phyloP scores from a whole-genome alignment of 768 basidiomycete species.

The Suillus americanus region DNA sequence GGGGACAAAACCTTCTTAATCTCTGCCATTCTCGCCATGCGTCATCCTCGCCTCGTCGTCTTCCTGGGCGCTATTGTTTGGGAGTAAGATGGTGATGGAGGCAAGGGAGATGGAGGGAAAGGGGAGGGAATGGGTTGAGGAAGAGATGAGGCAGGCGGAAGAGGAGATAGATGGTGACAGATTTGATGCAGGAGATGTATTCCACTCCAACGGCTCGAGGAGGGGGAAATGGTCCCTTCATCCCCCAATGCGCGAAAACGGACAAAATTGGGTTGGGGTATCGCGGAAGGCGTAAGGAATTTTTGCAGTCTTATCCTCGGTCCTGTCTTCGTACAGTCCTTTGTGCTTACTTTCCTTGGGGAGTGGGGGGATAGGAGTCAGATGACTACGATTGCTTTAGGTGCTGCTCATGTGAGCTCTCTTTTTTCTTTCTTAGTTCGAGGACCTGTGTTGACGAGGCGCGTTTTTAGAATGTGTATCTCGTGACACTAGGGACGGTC shows the following conservation, averaged over 20 bases:
- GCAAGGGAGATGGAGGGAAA: constrained; percentile 68
- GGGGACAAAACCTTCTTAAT: constrained; percentile 94
- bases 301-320: constrained; percentile 81
- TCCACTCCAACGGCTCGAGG: constrained; percentile 77
- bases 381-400: constrained; percentile 81
- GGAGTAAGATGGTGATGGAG: constrained; percentile 86
- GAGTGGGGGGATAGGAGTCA: constrained; percentile 85
- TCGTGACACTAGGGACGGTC: constrained; percentile 89
- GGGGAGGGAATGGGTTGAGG: constrained; percentile 79
- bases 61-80: constrained; percentile 92
- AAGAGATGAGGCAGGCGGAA: constrained; percentile 95
- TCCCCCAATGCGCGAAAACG: constrained; percentile 10
- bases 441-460: neutral
- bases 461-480: constrained; percentile 75
- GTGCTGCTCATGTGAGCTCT: constrained; percentile 20
- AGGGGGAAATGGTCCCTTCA: constrained; percentile 42
- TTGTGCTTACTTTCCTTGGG: constrained; percentile 94
- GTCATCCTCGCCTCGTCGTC: constrained; percentile 82
- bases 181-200: constrained; percentile 51
- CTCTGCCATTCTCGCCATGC: constrained; percentile 91
- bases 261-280: neutral
- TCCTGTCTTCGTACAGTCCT: constrained; percentile 87
- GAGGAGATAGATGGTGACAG: constrained; percentile 91
- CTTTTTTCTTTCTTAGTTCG: neutral
- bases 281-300: constrained; percentile 72